A percentile compares a stretch with the other conserved stretches of the same genome.
Evolutionary conservation across 495 filamentous ascomycete species (phyloP).

Genomic region (Aspergillus sclerotioniger): DNA sequence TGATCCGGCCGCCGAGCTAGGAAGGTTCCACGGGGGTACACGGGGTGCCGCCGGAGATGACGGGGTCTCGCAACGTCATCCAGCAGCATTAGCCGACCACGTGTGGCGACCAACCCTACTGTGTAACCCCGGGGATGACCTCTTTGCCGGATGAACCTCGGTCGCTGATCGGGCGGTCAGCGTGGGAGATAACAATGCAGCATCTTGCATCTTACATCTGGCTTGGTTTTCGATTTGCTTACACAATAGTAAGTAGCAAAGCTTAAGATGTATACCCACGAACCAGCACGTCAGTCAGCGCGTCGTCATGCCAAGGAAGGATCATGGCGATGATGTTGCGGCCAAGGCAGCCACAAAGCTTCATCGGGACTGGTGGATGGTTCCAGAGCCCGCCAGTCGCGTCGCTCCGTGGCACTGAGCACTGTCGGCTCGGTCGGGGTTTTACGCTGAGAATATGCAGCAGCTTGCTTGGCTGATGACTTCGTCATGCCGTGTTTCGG

Average conservation of each 20-base stretch:
- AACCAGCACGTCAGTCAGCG: background rate
- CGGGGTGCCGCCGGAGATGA: background rate
- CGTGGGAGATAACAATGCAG: no score
- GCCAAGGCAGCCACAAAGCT: conserved; percentile 22
- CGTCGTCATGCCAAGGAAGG: conserved; percentile 1
- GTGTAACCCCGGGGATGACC: background rate
- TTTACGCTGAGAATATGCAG: background rate
- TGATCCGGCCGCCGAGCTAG: background rate
- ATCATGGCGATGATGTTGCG: background rate
- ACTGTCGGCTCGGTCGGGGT: conserved; percentile 16
- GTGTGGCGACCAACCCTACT: background rate
- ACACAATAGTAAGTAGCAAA: no score
- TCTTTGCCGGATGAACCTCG: background rate
- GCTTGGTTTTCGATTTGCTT: no score
- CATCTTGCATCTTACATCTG: no score
- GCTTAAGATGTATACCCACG: no score
- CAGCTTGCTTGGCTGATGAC: background rate
- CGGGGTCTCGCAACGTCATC: background rate
- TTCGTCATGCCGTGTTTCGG: conserved; percentile 5
- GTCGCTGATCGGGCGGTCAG: background rate
- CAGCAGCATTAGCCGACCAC: background rate
- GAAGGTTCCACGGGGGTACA: background rate
- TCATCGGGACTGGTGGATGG: conserved; percentile 10
- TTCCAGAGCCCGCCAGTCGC: conserved; percentile 8
- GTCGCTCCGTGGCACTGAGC: conserved; percentile 5